A percentile compares a stretch with the other conserved stretches of the same genome.
Evolutionary conservation across 108 stramenopile species (phyloP).

Genomic region (Cyclostephanos invisitatus): DNA sequence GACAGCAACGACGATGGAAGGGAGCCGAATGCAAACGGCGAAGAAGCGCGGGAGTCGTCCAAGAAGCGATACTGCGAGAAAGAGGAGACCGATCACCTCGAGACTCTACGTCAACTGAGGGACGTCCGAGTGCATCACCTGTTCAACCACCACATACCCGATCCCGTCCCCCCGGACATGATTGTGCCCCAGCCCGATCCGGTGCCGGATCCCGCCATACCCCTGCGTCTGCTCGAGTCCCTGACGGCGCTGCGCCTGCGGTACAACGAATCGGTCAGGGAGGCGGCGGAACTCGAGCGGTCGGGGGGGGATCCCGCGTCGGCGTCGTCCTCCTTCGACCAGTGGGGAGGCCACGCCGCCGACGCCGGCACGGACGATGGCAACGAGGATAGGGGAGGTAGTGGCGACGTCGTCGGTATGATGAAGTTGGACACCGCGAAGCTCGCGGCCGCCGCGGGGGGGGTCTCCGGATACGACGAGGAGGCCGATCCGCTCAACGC

Average conservation of each 20-base stretch:
- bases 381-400: background rate
- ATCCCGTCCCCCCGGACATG: constrained; percentile 50
- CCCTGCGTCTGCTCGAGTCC: constrained; percentile 29
- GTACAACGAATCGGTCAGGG: constrained; percentile 19
- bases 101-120: constrained; percentile 24
- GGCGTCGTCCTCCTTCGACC: background rate
- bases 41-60: constrained; percentile 7
- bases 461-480: constrained; percentile 63
- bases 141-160: constrained; percentile 37
- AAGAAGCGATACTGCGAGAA: constrained; percentile 12
- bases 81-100: constrained; percentile 23
- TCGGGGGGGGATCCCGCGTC: background rate
- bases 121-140: constrained; percentile 26
- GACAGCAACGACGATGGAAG: background rate
- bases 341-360: constrained; percentile 40
- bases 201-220: constrained; percentile 29
- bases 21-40: background rate
- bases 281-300: background rate
- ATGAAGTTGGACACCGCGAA: constrained; percentile 38
- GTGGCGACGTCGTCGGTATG: background rate
- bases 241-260: constrained; percentile 31
- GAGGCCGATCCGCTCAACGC: constrained; percentile 85
- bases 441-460: constrained; percentile 56
- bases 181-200: constrained; percentile 32
- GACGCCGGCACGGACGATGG: constrained; percentile 24